Conservation (phyloP, 139 green algal species). For the Nannochloris sp. region DNA sequence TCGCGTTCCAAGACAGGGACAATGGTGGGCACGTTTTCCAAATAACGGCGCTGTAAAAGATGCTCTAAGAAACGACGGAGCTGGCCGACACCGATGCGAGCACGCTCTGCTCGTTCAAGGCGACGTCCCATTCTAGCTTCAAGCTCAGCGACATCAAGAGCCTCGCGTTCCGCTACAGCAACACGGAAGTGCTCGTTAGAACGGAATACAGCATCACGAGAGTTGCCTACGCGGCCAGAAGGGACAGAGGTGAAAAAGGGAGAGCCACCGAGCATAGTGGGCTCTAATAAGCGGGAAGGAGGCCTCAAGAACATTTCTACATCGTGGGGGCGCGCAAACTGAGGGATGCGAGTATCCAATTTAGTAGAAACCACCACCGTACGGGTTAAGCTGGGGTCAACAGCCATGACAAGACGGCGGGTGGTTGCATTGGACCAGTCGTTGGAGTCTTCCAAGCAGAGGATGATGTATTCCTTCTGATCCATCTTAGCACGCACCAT, state of each 20-base stretch:
- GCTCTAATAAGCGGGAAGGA: conserved; percentile 50
- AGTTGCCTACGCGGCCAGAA: conserved; percentile 73
- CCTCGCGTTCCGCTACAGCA: conserved; percentile 69
- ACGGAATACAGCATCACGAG: conserved; percentile 68
- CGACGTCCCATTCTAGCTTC: conserved; percentile 48
- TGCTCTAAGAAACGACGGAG: conserved; percentile 87
- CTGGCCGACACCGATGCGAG: conserved; percentile 72
- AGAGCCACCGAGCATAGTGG: conserved; percentile 72
- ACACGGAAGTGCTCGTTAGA: conserved; percentile 88
- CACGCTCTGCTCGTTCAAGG: conserved; percentile 58
- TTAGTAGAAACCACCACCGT: conserved; percentile 95
- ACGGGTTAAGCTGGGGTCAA: conserved; percentile 78
- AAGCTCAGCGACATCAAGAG: conserved; percentile 61
- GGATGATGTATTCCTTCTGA: conserved; percentile 89
- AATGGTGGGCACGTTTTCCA: conserved; percentile 86
- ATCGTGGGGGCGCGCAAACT: conserved; percentile 78
- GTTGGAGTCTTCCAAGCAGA: conserved; percentile 91
- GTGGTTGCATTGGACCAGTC: conserved; percentile 95
- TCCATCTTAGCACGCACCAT: conserved; percentile 89
- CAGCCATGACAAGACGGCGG: conserved; percentile 81
- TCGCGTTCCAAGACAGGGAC: conserved; percentile 87
- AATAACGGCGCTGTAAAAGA: conserved; percentile 83
- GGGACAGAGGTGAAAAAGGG: conserved; percentile 96
- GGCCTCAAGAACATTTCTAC: conserved; percentile 87
- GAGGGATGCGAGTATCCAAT: conserved; percentile 89